These are phyloP conservation scores for Aspergillus sp. DNA, from an alignment of 2,329 filamentous ascomycete genomes.

Conservation along the genomic window DNA sequence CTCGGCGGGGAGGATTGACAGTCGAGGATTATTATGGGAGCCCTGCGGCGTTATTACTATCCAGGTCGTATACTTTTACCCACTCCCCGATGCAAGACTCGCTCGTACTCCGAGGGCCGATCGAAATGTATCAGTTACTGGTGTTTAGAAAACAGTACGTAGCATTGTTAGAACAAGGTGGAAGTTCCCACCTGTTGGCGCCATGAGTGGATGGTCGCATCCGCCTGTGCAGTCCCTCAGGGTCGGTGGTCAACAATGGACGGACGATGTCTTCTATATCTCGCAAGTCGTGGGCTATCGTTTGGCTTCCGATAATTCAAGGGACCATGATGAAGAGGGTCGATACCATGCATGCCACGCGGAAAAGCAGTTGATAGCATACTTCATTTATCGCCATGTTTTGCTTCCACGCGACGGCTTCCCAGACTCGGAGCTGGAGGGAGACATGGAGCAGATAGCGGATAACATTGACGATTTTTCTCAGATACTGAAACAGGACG, in stretches of 20 bases:
- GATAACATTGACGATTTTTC: not conserved
- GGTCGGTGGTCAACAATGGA: conserved; percentile 8
- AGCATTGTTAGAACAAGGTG: conserved; percentile 5
- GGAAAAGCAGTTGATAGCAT: conserved; percentile 18
- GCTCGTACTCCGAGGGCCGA: not conserved
- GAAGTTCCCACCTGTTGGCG: not conserved
- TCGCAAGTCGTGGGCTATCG: not conserved
- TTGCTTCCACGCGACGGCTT: conserved; percentile 9
- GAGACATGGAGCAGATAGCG: not conserved
- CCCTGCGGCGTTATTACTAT: conserved; percentile 1
- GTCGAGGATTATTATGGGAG: conserved; percentile 2
- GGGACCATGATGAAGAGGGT: not conserved
- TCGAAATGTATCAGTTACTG: conserved; percentile 6
- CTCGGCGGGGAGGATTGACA: no score
- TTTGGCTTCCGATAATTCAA: not conserved
- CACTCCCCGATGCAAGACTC: no score
- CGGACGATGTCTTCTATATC: conserved; percentile 9
- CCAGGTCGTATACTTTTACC: not conserved
- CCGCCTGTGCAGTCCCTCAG: not conserved
- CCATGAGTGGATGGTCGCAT: conserved; percentile 12
- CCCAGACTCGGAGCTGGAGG: not conserved
- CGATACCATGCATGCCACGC: conserved; percentile 12
- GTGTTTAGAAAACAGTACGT: conserved; percentile 6
- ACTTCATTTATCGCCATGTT: conserved; percentile 17
- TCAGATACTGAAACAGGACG: not conserved